These are phyloP conservation scores for Chlorencoelia australis DNA, from an alignment of 2,329 filamentous ascomycete genomes.

Conservation along the genomic window DNA sequence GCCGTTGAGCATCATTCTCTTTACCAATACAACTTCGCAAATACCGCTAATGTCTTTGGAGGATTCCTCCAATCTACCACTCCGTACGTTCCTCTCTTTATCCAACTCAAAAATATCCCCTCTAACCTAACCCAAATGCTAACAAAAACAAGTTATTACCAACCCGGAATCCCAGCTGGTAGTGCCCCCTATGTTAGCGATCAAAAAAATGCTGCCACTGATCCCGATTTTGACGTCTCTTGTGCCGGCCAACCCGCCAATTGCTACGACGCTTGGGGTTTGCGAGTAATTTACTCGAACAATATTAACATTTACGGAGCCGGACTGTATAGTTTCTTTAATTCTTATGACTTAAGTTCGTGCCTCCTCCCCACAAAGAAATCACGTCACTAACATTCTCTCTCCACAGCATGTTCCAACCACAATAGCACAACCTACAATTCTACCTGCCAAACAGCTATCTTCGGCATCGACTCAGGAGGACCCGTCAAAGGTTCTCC, in stretches of 20 bases:
- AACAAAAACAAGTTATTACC: constrained; percentile 51
- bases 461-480: constrained; percentile 15
- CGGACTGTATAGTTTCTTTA: constrained; percentile 50
- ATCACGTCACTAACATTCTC: constrained; percentile 4
- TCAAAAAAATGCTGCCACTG: too few species aligned
- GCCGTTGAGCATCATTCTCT: constrained; percentile 41
- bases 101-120: not conserved
- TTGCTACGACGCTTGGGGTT: constrained; percentile 53
- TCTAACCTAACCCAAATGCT: not conserved
- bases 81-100: constrained; percentile 31
- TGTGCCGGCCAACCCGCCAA: constrained; percentile 30
- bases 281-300: constrained; percentile 45
- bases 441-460: constrained; percentile 16
- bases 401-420: constrained; percentile 9
- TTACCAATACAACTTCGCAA: constrained; percentile 42
- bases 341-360: constrained; percentile 36
- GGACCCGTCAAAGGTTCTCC: not conserved
- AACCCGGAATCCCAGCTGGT: constrained; percentile 52
- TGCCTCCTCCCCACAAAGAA: not conserved
- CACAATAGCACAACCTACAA: constrained; percentile 3
- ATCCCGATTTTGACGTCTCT: constrained; percentile 38
- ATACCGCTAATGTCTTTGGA: constrained; percentile 20
- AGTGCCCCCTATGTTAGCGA: too few species aligned
- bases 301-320: constrained; percentile 42
- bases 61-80: constrained; percentile 22